These are phyloP conservation scores for Saccharomyces jurei DNA, from an alignment of 805 yeast species.

Conservation along the genomic window DNA sequence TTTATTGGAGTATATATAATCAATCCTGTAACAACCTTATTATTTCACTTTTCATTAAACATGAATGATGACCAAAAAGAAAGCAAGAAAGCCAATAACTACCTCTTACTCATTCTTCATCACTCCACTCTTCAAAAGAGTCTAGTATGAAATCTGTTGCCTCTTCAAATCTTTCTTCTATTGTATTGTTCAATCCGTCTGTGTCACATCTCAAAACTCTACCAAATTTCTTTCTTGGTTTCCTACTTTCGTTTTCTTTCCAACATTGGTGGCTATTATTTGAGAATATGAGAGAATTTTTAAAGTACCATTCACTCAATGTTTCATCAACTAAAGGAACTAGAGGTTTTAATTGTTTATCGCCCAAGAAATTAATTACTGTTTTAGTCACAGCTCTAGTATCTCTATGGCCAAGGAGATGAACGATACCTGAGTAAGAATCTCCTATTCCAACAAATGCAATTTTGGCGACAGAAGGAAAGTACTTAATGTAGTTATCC, in stretches of 20 bases:
- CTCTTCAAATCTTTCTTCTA: conserved; percentile 77
- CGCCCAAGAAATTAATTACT: conserved; percentile 59
- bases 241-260: conserved; percentile 53
- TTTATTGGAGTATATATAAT: neutral
- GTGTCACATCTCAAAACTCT: conserved; percentile 67
- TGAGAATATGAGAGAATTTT: conserved; percentile 76
- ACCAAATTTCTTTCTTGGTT: conserved; percentile 87
- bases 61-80: neutral
- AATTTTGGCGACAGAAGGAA: conserved; percentile 54
- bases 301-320: conserved; percentile 85
- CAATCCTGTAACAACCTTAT: neutral
- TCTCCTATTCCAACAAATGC: conserved; percentile 86
- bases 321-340: conserved; percentile 86
- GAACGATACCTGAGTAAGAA: conserved; percentile 78
- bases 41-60: neutral
- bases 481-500: conserved; percentile 83
- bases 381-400: conserved; percentile 59
- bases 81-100: conserved; percentile 30
- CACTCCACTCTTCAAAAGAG: conserved; percentile 61
- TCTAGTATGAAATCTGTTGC: conserved; percentile 78
- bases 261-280: conserved; percentile 71
- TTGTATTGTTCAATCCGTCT: conserved; percentile 68
- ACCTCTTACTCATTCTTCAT: conserved; percentile 24
- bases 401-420: conserved; percentile 77
- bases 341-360: conserved; percentile 63